A percentile compares a stretch with the other conserved stretches of the same genome.
Evolutionary conservation across 192 early-diverging fungal species (phyloP).

Genomic region (Ambispora gerdemannii): DNA sequence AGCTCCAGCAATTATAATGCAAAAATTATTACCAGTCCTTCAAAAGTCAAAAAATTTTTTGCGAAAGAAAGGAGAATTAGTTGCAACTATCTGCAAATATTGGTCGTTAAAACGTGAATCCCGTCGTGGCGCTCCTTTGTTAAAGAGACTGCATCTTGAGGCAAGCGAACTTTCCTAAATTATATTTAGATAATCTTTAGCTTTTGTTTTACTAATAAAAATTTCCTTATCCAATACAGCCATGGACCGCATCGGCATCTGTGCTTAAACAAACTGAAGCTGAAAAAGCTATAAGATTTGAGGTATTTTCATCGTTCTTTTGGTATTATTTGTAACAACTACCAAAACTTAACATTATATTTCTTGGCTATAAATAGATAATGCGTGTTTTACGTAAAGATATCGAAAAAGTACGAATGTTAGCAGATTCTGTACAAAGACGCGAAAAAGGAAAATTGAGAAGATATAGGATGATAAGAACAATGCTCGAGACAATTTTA

Average conservation of each 20-base stretch:
- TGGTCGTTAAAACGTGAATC: conserved; percentile 93
- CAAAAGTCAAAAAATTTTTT: conserved; percentile 38
- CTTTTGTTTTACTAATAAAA: too few species aligned
- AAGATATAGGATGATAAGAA: conserved; percentile 53
- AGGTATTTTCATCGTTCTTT: conserved; percentile 37
- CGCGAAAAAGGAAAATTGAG: conserved; percentile 70
- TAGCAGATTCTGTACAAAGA: conserved; percentile 74
- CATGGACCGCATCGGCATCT: conserved; percentile 86
- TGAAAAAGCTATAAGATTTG: conserved; percentile 65
- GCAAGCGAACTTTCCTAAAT: conserved; percentile 39
- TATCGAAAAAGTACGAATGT: conserved; percentile 82
- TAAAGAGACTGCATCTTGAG: conserved; percentile 95
- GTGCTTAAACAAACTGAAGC: conserved; percentile 76
- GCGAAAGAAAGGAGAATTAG: conserved; percentile 51
- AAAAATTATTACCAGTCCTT: conserved; percentile 46
- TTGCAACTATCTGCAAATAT: conserved; percentile 78
- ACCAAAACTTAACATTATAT: background rate
- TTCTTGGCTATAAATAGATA: conserved; percentile 38
- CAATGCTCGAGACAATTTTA: conserved; percentile 63
- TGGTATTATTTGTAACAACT: background rate
- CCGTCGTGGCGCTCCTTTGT: conserved; percentile 87
- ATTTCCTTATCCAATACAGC: conserved; percentile 51
- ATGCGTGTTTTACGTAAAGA: conserved; percentile 64
- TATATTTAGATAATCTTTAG: too few species aligned
- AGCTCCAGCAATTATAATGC: conserved; percentile 60